Conservation (phyloP, 2,329 filamentous ascomycete species). For the Ceratocystis colombiana region DNA sequence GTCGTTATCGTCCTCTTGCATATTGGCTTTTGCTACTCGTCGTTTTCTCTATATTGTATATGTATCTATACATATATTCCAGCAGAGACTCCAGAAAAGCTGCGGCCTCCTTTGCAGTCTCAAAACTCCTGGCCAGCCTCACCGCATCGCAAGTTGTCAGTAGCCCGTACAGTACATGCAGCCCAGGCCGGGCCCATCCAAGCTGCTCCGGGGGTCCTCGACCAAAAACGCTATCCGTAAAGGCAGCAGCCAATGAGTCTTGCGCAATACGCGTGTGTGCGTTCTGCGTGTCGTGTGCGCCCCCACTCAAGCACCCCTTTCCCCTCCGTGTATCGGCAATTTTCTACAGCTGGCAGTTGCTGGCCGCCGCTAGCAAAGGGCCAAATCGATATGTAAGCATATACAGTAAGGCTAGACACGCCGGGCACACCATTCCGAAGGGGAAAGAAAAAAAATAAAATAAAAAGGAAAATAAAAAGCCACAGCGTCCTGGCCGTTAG, state of each 20-base stretch:
- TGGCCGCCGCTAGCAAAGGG: background rate
- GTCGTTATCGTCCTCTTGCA: constrained; percentile 4
- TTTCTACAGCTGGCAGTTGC: background rate
- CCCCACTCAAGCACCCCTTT: background rate
- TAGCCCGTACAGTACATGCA: background rate
- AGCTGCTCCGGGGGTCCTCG: background rate
- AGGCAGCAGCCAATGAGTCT: background rate
- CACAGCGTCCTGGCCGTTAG: background rate
- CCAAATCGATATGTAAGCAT: background rate
- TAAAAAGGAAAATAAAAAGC: background rate
- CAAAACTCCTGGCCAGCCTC: background rate
- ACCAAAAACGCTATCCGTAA: background rate
- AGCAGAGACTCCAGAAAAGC: background rate
- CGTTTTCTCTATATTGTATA: background rate
- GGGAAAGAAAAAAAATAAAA: background rate
- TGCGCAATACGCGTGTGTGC: background rate
- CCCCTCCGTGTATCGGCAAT: background rate
- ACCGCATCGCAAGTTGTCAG: background rate
- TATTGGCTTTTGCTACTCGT: background rate
- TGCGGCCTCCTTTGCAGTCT: background rate
- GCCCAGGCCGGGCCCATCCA: background rate
- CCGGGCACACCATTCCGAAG: too few relatives aligned
- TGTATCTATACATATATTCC: background rate
- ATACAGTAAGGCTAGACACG: background rate
- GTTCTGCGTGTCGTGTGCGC: background rate